These are phyloP conservation scores for Dillenia suffruticosa DNA, from an alignment of 164 flowering plant genomes.

Conservation along the genomic window DNA sequence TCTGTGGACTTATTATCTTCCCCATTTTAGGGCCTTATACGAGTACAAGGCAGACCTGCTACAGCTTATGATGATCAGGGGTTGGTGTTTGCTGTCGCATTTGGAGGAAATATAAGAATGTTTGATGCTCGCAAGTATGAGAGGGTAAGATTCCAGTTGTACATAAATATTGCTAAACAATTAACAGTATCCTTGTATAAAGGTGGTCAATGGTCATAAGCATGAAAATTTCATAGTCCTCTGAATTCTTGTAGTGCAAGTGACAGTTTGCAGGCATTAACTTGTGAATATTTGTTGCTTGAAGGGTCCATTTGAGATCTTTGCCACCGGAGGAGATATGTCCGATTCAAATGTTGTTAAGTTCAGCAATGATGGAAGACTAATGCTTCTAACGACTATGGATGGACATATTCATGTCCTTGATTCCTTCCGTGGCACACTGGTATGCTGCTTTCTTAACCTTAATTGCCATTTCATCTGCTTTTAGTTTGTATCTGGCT, in stretches of 20 bases:
- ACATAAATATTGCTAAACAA: no score
- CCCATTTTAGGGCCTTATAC: conserved; percentile 69
- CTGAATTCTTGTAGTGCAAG: neutral
- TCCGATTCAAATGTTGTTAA: conserved; percentile 93
- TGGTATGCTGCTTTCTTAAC: conserved; percentile 41
- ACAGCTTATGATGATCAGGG: conserved; percentile 97
- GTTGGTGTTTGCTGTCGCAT: conserved; percentile 86
- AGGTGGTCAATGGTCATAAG: neutral
- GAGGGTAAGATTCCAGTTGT: conserved; percentile 43
- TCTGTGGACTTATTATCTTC: conserved; percentile 11
- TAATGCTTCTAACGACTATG: conserved; percentile 81
- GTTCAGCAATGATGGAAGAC: conserved; percentile 95
- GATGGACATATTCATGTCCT: conserved; percentile 88
- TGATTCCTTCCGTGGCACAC: conserved; percentile 92
- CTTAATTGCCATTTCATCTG: neutral
- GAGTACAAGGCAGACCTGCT: conserved; percentile 97
- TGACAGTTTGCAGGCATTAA: conserved; percentile 5
- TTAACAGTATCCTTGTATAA: no score
- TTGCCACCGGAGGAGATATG: conserved; percentile 82
- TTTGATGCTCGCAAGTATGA: conserved; percentile 94
- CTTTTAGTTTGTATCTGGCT: neutral
- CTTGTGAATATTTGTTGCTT: conserved; percentile 5
- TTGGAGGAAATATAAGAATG: conserved; percentile 89
- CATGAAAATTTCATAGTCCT: neutral
- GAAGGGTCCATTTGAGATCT: conserved; percentile 96